Percentiles rank a stretch among this genome's conserved stretches.
These are phyloP conservation scores for Terana coerulea DNA, from an alignment of 768 basidiomycete genomes.

Conservation along the genomic window DNA sequence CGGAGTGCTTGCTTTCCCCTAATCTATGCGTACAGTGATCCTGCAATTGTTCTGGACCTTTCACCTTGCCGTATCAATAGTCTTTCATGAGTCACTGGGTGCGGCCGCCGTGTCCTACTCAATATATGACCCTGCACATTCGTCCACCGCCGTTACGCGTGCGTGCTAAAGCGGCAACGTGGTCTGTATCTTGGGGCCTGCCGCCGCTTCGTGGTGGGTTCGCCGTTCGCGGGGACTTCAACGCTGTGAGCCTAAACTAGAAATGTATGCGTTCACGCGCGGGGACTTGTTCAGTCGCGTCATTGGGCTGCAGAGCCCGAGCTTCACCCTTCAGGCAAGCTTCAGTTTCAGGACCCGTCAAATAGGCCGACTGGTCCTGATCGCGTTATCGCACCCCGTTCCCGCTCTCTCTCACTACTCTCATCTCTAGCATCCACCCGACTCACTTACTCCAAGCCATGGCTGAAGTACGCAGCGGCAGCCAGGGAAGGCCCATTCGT, in stretches of 20 bases:
- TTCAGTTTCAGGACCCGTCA: not conserved
- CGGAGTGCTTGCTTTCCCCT: constrained; percentile 21
- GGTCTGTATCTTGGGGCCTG: not conserved
- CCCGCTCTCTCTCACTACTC: not conserved
- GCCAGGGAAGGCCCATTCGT: not conserved
- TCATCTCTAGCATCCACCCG: not conserved
- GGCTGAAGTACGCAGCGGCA: not conserved
- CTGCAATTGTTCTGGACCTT: constrained; percentile 7
- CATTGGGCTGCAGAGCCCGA: not conserved
- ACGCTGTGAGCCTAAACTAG: not conserved
- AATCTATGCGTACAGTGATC: constrained; percentile 26
- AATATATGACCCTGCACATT: not conserved
- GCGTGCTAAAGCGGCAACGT: not conserved
- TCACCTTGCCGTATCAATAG: not conserved
- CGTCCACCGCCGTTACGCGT: not conserved
- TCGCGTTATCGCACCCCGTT: not conserved
- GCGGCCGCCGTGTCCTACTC: not conserved
- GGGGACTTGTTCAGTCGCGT: not conserved
- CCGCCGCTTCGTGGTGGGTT: not conserved
- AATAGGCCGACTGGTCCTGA: not conserved
- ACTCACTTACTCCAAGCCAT: not conserved
- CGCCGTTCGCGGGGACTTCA: too few relatives aligned
- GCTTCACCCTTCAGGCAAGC: not conserved
- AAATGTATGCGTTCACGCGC: not conserved
- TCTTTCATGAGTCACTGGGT: constrained; percentile 6